Evolutionary conservation across 257 asterid species (phyloP).

Genomic region (Leptodermis oblonga): DNA sequence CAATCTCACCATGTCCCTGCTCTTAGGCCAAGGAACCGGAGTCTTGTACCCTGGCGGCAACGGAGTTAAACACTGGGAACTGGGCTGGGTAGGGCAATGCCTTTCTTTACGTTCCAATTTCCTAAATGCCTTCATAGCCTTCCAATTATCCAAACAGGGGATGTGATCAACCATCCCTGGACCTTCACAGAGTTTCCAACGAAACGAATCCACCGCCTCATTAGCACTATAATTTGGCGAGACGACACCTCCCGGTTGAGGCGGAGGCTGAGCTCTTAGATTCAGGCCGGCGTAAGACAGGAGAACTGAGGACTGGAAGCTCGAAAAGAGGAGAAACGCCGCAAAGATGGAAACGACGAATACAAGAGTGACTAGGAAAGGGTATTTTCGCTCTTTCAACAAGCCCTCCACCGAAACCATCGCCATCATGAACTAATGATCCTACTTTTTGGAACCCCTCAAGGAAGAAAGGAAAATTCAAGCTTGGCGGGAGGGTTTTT

Average conservation of each 20-base stretch:
- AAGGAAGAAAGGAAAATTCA: background rate
- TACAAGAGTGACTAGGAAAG: constrained; percentile 49
- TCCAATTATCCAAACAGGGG: constrained; percentile 81
- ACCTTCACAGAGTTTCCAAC: constrained; percentile 66
- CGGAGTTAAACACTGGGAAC: constrained; percentile 71
- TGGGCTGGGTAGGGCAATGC: constrained; percentile 64
- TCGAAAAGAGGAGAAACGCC: constrained; percentile 59
- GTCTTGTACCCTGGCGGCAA: constrained; percentile 60
- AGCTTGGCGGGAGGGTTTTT: background rate
- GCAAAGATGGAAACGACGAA: constrained; percentile 56
- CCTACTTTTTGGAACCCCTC: background rate
- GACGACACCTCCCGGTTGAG: constrained; percentile 6
- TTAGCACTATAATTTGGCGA: constrained; percentile 4
- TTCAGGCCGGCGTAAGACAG: constrained; percentile 23
- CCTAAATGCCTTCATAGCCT: constrained; percentile 47
- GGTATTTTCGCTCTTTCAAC: constrained; percentile 60
- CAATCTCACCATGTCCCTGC: constrained; percentile 97
- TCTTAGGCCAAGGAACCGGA: constrained; percentile 91
- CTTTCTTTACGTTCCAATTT: constrained; percentile 83
- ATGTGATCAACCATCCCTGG: constrained; percentile 56
- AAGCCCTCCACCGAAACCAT: constrained; percentile 41
- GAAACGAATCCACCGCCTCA: background rate
- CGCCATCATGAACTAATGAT: no score
- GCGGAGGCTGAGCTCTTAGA: constrained; percentile 25
- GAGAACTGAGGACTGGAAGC: constrained; percentile 38